phyloP scores from a whole-genome alignment of 768 basidiomycete species.

The Cystofilobasidium ferigula region DNA sequence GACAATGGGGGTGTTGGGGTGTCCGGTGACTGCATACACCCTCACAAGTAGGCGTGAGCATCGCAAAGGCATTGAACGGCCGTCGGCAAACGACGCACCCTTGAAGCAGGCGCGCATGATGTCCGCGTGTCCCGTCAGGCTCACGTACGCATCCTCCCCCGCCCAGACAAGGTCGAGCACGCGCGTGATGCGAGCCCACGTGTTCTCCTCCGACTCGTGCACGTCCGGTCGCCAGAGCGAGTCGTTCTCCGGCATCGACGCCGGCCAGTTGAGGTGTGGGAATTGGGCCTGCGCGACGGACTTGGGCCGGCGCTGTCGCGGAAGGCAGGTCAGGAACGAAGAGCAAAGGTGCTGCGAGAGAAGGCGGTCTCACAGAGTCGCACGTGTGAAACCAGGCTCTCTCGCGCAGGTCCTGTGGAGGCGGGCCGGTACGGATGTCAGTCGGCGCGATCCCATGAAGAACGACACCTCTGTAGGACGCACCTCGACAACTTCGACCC shows the following conservation, averaged over 20 bases:
- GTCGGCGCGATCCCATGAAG: not conserved
- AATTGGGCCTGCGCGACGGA: not conserved
- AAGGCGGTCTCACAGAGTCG: not conserved
- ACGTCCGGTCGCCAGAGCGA: not conserved
- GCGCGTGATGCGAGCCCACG: not conserved
- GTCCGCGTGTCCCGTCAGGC: not conserved
- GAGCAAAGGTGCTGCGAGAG: not conserved
- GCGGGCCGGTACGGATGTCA: not conserved
- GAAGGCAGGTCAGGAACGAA: not conserved
- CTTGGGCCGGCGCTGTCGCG: conserved; percentile 3
- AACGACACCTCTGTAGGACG: too few species aligned
- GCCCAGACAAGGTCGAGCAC: not conserved
- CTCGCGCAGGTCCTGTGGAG: not conserved
- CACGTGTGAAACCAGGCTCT: not conserved
- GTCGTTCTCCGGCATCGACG: conserved; percentile 5
- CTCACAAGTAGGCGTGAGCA: not conserved
- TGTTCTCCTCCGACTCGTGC: not conserved
- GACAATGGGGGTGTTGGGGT: conserved; percentile 1
- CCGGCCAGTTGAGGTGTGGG: not conserved
- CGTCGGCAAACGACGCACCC: not conserved
- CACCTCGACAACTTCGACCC: conserved; percentile 2
- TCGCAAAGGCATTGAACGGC: too few species aligned
- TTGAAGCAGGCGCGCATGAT: conserved; percentile 8
- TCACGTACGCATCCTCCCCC: not conserved
- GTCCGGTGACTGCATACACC: not conserved